A percentile compares a stretch with the other conserved stretches of the same genome.
phyloP scores from a whole-genome alignment of 108 stramenopile species.

The Skeletonema costatum region DNA sequence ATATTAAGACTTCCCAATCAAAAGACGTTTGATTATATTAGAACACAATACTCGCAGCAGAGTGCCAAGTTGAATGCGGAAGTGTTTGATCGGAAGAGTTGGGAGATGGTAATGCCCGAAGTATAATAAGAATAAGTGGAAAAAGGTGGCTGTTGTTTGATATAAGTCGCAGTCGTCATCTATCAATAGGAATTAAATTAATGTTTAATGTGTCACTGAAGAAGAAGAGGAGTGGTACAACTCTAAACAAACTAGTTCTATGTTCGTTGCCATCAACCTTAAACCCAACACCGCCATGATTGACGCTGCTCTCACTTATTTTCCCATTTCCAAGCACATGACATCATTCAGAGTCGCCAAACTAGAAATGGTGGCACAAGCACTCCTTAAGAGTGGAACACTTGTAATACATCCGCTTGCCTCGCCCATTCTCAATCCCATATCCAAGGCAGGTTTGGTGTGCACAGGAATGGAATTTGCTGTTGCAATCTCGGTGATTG shows the following conservation, averaged over 20 bases:
- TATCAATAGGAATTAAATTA: too few species aligned
- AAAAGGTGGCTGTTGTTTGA: too few species aligned
- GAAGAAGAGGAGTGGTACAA: too few species aligned
- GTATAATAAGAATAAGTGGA: conserved; percentile 36
- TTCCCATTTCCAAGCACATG: conserved; percentile 16
- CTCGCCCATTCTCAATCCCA: conserved; percentile 79
- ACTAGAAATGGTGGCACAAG: conserved; percentile 52
- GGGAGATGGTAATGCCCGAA: conserved; percentile 81
- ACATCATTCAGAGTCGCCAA: conserved; percentile 64
- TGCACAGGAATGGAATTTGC: conserved; percentile 49
- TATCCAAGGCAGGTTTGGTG: conserved; percentile 56
- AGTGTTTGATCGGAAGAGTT: conserved; percentile 75
- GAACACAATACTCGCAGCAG: conserved; percentile 79
- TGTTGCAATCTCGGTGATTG: conserved; percentile 53
- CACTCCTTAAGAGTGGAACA: conserved; percentile 57
- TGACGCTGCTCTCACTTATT: not conserved
- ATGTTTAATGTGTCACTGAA: too few species aligned
- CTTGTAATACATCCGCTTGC: conserved; percentile 62
- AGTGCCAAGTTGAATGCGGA: conserved; percentile 69
- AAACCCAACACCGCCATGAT: not conserved
- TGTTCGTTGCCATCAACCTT: too few species aligned
- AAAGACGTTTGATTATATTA: conserved; percentile 79
- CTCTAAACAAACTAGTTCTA: too few species aligned
- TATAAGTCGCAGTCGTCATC: too few species aligned
- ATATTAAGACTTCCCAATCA: conserved; percentile 79